phyloP scores from a whole-genome alignment of 805 yeast species.

The Naumovozyma dairenensis region DNA sequence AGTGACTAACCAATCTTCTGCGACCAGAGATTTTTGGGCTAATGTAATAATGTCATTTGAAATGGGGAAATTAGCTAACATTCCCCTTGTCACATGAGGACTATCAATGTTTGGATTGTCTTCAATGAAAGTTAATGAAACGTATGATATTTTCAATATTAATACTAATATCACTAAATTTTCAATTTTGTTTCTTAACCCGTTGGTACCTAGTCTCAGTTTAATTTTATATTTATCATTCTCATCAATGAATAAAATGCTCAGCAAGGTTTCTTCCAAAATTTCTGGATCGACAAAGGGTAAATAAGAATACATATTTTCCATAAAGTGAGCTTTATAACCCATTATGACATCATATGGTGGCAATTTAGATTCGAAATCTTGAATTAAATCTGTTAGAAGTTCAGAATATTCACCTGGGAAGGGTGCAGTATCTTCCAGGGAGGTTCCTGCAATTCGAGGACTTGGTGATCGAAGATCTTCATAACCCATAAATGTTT shows the following conservation, averaged over 20 bases:
- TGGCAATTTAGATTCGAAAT: conserved; percentile 19
- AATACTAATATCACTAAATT: conserved; percentile 16
- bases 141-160: conserved; percentile 22
- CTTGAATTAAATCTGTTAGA: conserved; percentile 13
- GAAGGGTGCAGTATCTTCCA: conserved; percentile 19
- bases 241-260: conserved; percentile 10
- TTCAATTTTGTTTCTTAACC: conserved; percentile 23
- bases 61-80: conserved; percentile 18
- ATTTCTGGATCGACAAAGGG: conserved; percentile 20
- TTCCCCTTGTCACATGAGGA: conserved; percentile 7
- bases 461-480: neutral
- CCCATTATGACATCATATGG: conserved; percentile 14
- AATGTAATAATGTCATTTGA: conserved; percentile 15
- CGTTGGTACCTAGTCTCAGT: conserved; percentile 17
- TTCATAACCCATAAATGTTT: neutral
- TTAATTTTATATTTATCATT: conserved; percentile 10
- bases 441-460: neutral
- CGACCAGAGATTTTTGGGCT: conserved; percentile 17
- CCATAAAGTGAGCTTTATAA: conserved; percentile 23
- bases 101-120: conserved; percentile 4
- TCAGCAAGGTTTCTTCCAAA: conserved; percentile 21
- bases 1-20: conserved; percentile 23
- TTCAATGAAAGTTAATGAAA: conserved; percentile 15
- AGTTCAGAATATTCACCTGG: conserved; percentile 19
- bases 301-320: conserved; percentile 18